Conservation (phyloP, 352 stramenopile genomes). For the Phytophthora palmivora region DNA sequence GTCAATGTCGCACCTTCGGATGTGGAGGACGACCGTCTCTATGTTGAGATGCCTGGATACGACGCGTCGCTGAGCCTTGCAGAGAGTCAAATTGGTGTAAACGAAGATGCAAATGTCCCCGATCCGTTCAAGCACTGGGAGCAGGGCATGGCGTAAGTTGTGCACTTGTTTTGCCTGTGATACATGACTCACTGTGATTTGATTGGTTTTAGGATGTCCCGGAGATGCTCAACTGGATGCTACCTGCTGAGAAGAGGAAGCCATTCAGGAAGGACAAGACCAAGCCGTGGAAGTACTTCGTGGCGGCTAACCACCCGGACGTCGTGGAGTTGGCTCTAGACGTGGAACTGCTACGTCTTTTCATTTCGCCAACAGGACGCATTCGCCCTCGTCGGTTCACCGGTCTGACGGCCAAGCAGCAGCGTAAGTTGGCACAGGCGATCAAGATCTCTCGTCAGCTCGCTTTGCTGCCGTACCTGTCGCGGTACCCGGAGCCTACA, state of each 20-base stretch:
- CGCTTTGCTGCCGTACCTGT: conserved; percentile 77
- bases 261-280: conserved; percentile 58
- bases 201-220: conserved; percentile 44
- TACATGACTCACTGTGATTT: conserved; percentile 10
- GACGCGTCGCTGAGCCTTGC: conserved; percentile 67
- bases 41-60: conserved; percentile 79
- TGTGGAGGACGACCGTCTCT: conserved; percentile 72
- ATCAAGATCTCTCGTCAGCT: conserved; percentile 86
- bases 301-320: conserved; percentile 75
- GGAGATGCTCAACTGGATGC: conserved; percentile 90
- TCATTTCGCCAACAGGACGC: conserved; percentile 84
- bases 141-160: conserved; percentile 63
- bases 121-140: conserved; percentile 63
- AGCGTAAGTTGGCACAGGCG: conserved; percentile 77
- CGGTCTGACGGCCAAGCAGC: conserved; percentile 83
- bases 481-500: conserved; percentile 81
- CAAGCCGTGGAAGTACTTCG: conserved; percentile 86
- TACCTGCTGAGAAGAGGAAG: conserved; percentile 65
- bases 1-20: conserved; percentile 5
- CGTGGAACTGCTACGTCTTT: conserved; percentile 79
- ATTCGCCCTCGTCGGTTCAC: conserved; percentile 86
- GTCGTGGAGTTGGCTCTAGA: conserved; percentile 82
- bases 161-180: not conserved
- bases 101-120: conserved; percentile 33
- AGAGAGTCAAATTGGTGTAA: conserved; percentile 50